phyloP scores from a whole-genome alignment of 257 asterid genomes.

The Nicotiana benthamiana region DNA sequence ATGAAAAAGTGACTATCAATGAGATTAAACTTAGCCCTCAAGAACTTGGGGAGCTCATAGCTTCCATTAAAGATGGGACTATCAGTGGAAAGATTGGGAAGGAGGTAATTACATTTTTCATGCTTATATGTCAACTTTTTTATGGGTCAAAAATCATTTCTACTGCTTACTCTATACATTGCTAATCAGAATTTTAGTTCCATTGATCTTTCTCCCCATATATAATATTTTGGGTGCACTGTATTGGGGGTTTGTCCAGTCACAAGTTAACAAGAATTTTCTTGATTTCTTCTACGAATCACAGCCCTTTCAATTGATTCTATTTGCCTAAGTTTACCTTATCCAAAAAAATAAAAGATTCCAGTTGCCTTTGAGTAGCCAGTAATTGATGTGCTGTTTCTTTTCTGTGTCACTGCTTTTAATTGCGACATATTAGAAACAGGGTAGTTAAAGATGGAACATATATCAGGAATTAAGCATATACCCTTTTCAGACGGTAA shows the following conservation, averaged over 20 bases:
- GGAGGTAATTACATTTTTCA: constrained; percentile 44
- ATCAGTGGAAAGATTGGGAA: constrained; percentile 96
- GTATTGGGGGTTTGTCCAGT: not conserved
- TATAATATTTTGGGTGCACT: not conserved
- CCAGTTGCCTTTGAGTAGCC: not conserved
- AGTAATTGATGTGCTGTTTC: not conserved
- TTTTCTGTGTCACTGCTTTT: not conserved
- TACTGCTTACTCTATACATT: not conserved
- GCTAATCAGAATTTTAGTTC: not conserved
- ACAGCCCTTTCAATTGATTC: not conserved
- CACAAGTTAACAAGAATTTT: not conserved
- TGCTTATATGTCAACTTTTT: not conserved
- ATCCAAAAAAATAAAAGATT: too few species aligned
- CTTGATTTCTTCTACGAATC: not conserved
- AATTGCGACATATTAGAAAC: not conserved
- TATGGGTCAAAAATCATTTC: not conserved
- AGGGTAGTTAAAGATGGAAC: not conserved
- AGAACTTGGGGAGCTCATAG: constrained; percentile 81
- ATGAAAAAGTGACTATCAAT: constrained; percentile 60
- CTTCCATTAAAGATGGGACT: constrained; percentile 76
- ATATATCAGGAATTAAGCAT: not conserved
- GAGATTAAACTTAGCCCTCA: constrained; percentile 72
- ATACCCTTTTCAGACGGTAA: not conserved
- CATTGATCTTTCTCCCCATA: not conserved
- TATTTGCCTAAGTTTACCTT: not conserved